These are phyloP conservation scores for Fusarium virguliforme DNA, from an alignment of 2,329 filamentous ascomycete species.

Conservation along the genomic window DNA sequence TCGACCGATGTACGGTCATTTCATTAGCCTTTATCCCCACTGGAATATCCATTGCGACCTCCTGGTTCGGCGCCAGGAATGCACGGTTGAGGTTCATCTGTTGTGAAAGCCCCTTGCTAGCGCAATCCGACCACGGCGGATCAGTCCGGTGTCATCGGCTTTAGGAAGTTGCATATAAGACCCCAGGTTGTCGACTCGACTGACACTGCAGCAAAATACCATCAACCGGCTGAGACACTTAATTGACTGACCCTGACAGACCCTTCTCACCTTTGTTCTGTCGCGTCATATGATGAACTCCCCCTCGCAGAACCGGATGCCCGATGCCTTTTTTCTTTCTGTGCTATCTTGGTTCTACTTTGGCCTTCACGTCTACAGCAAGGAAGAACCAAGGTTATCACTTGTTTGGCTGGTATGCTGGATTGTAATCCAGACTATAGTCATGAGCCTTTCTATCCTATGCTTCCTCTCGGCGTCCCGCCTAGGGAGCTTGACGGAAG, in stretches of 20 bases:
- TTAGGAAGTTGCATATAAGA: neutral
- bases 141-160: neutral
- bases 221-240: neutral
- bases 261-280: neutral
- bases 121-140: neutral
- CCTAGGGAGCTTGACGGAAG: neutral
- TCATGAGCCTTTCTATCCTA: conserved; percentile 1
- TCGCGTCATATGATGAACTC: neutral
- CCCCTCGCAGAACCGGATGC: neutral
- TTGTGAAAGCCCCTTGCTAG: neutral
- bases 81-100: neutral
- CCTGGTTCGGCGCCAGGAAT: neutral
- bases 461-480: neutral
- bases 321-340: conserved; percentile 5
- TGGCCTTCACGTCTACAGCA: neutral
- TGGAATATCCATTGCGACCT: neutral
- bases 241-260: neutral
- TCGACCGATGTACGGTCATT: neutral
- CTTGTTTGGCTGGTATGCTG: neutral
- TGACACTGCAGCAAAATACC: neutral
- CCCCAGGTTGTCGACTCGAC: no score
- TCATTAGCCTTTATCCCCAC: neutral
- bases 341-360: neutral
- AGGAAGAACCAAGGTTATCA: neutral
- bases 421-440: neutral